Evolutionary conservation across 306 rosid genomes (phyloP), one percentile per base, ranked within the genome.

Genomic region (Pyrus bretschneideri): DNA sequence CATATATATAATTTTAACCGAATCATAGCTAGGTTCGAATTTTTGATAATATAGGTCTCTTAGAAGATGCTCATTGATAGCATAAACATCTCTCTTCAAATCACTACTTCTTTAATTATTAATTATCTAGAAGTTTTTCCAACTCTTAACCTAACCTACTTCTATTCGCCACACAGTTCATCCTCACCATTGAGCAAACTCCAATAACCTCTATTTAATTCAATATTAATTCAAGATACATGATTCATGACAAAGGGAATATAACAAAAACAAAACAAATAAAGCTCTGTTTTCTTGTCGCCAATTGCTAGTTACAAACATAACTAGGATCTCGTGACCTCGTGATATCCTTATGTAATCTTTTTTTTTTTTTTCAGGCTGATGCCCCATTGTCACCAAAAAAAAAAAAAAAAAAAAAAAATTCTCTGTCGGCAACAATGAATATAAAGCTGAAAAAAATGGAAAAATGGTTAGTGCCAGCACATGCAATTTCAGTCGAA

Each of bases 401-500:
- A 55, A 19, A n/a, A 1, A 14, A 17, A 19, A 33, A 33, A 5
- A 1, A 72, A 38, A 31, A 52, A 6, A 27, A 61, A 10, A 60
- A 44, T 6, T 25, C 22, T 45, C 45, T 74, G 78, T 74, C 78
- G 61, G 78, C 70, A 62, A 54, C 46, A 10, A 27, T 5, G 31
- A 58, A 73, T 40, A 23, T 21, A 17, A 59, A 38, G 69, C 42
- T 73, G 3, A 58, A n/a, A 72, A 72, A 40, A 59, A 49, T 40
- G 27, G 58, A 25, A 73, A 51, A 72, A 40, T 73, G 69, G 77
- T 38, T 62, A 30, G 70, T 52, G 33, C 61, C 45, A 62, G 78
- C 78, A 62, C 78, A 62, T 74, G 78, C 70, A 44, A 5, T 30
- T 64, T 13, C 21, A 30, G 69, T 31, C 25, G 69, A 64, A 64